These are phyloP conservation scores for Podaxis sp. DNA, from an alignment of 768 basidiomycete genomes.

Conservation along the genomic window DNA sequence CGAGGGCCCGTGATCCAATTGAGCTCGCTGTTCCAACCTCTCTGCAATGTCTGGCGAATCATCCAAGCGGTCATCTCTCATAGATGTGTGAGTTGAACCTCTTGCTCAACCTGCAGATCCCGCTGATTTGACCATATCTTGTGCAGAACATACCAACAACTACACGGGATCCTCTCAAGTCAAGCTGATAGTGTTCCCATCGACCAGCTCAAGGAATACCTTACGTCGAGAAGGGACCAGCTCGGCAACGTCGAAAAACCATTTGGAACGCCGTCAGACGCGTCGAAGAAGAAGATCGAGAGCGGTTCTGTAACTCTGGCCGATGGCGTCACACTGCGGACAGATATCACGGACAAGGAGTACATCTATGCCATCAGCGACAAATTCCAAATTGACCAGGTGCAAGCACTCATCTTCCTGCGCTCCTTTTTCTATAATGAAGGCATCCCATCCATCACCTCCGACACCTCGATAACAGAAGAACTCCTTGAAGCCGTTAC, in stretches of 20 bases:
- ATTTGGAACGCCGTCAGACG: slow-evolving; percentile 67
- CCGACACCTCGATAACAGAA: slow-evolving; percentile 41
- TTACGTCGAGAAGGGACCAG: slow-evolving; percentile 54
- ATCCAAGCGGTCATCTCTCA: slow-evolving; percentile 16
- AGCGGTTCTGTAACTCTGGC: slow-evolving; percentile 65
- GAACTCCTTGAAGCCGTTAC: slow-evolving; percentile 71
- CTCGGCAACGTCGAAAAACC: slow-evolving; percentile 50
- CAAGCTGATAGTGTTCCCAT: slow-evolving; percentile 55
- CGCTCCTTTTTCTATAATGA: slow-evolving; percentile 79
- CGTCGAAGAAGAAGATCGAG: slow-evolving; percentile 66
- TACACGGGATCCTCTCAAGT: slow-evolving; percentile 52
- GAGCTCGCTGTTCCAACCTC: background rate
- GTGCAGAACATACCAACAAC: slow-evolving; percentile 58
- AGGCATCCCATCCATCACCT: slow-evolving; percentile 42
- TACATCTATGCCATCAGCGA: slow-evolving; percentile 70
- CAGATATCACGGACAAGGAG: slow-evolving; percentile 71
- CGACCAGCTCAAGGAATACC: slow-evolving; percentile 58
- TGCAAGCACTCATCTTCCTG: slow-evolving; percentile 72
- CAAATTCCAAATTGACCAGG: slow-evolving; percentile 74
- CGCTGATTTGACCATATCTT: background rate
- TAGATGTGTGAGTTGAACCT: slow-evolving; percentile 17
- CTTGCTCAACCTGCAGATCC: background rate
- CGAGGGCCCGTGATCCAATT: background rate
- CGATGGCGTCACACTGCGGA: slow-evolving; percentile 58
- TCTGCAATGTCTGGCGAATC: slow-evolving; percentile 15